Conservation (phyloP, 495 filamentous ascomycete genomes). For the Delitschia confertaspora region DNA sequence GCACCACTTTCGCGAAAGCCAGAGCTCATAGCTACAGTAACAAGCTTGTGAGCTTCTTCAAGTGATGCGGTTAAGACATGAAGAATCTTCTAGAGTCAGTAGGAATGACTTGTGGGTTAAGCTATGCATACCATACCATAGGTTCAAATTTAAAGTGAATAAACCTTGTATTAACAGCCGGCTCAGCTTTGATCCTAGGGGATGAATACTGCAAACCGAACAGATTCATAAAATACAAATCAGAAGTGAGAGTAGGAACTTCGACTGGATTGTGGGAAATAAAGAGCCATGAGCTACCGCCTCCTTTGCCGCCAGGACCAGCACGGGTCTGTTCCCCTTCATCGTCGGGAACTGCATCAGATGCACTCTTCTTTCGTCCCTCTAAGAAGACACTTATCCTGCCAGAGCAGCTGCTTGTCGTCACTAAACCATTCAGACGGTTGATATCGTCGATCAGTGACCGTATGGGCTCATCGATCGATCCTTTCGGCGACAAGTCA, state of each 20-base stretch:
- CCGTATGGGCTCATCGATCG: constrained; percentile 67
- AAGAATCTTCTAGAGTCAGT: constrained; percentile 55
- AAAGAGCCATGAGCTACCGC: constrained; percentile 74
- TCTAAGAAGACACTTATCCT: constrained; percentile 79
- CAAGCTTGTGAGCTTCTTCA: constrained; percentile 58
- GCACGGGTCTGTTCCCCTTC: constrained; percentile 3
- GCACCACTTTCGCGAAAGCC: constrained; percentile 89
- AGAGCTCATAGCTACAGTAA: constrained; percentile 63
- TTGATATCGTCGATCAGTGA: constrained; percentile 71
- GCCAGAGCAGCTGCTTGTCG: constrained; percentile 86
- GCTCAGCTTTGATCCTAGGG: not conserved
- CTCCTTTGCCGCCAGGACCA: constrained; percentile 64
- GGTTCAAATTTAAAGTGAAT: constrained; percentile 91
- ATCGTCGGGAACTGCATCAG: not conserved
- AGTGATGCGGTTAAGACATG: constrained; percentile 71
- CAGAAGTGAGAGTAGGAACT: constrained; percentile 15
- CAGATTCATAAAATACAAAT: constrained; percentile 4
- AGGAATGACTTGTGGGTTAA: not conserved
- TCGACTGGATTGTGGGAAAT: constrained; percentile 70
- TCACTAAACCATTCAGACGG: constrained; percentile 60
- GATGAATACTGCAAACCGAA: constrained; percentile 7
- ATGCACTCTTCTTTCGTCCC: constrained; percentile 46
- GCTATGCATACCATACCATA: constrained; percentile 54
- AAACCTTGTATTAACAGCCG: constrained; percentile 34
- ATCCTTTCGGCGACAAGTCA: constrained; percentile 79